A percentile compares a stretch with the other conserved stretches of the same genome.
These are phyloP conservation scores for Debaryomyces psychrophilus DNA, from an alignment of 1,139 yeast genomes.

Conservation along the genomic window DNA sequence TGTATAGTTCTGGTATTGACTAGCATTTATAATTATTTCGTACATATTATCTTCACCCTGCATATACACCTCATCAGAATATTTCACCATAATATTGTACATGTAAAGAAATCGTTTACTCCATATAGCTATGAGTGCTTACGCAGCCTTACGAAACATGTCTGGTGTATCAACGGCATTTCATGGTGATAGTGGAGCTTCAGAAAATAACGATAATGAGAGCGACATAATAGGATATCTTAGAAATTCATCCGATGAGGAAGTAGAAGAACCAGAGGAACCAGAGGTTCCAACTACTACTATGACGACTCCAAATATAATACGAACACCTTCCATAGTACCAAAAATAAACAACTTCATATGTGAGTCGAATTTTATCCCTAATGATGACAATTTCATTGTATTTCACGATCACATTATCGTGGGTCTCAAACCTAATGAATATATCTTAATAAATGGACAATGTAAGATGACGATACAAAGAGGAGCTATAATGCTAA, in stretches of 20 bases:
- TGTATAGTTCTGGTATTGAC: not conserved
- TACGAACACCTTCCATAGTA: constrained; percentile 9
- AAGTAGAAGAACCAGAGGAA: constrained; percentile 18
- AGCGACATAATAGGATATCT: constrained; percentile 26
- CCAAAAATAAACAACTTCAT: constrained; percentile 13
- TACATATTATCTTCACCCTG: not conserved
- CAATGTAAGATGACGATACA: constrained; percentile 55
- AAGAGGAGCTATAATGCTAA: constrained; percentile 63
- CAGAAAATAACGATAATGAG: constrained; percentile 19
- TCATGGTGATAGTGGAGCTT: constrained; percentile 16
- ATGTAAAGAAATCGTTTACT: not conserved
- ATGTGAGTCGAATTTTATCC: constrained; percentile 32
- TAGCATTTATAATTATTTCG: not conserved
- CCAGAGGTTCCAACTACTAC: constrained; percentile 11
- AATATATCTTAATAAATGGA: constrained; percentile 61
- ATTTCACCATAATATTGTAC: not conserved
- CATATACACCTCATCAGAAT: constrained; percentile 3
- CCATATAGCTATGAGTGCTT: constrained; percentile 47
- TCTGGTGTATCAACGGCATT: constrained; percentile 18
- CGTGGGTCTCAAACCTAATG: constrained; percentile 49
- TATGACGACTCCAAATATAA: constrained; percentile 6
- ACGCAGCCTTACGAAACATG: constrained; percentile 47
- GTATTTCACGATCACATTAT: constrained; percentile 32
- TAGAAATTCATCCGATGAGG: constrained; percentile 31
- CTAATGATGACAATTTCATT: constrained; percentile 41